Percentiles rank a stretch among this genome's conserved stretches.
Evolutionary conservation across 768 basidiomycete species (phyloP).

Genomic region (Suillus spraguei): DNA sequence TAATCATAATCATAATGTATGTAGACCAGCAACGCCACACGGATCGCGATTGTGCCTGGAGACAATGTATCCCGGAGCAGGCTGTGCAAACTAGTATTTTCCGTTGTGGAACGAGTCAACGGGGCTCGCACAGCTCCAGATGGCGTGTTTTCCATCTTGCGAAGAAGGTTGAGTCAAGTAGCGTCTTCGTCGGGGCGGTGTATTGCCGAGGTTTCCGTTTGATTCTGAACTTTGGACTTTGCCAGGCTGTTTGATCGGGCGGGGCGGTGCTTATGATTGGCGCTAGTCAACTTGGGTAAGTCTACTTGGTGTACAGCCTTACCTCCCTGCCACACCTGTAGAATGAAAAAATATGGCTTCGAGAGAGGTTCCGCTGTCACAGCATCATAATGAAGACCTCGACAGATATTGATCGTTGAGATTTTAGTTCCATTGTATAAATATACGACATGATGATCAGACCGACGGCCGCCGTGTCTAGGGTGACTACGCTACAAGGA

Average conservation of each 20-base stretch:
- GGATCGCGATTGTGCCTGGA: conserved; percentile 6
- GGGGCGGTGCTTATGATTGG: conserved; percentile 7
- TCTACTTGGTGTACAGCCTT: background rate
- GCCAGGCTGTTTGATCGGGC: background rate
- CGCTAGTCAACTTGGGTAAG: background rate
- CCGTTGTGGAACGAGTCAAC: background rate
- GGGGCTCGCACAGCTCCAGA: background rate
- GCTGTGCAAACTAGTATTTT: background rate
- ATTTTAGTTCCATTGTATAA: conserved; percentile 28
- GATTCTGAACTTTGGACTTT: conserved; percentile 1
- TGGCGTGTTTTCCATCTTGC: conserved; percentile 3
- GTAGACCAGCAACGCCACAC: background rate
- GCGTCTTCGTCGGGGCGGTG: conserved; percentile 11
- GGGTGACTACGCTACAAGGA: conserved; percentile 33
- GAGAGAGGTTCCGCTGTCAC: background rate
- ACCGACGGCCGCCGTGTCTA: conserved; percentile 31
- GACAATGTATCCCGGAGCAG: background rate
- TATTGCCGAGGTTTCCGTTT: conserved; percentile 1
- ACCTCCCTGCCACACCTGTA: background rate
- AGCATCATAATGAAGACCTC: too few species aligned
- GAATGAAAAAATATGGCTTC: background rate
- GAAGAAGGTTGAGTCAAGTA: background rate
- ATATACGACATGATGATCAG: conserved; percentile 25
- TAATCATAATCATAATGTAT: too few species aligned
- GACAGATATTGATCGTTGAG: background rate